Percentiles rank a stretch among this genome's conserved stretches.
phyloP scores from a whole-genome alignment of 129 eudicot genomes.

The Pseudognaphalium luteoalbum region DNA sequence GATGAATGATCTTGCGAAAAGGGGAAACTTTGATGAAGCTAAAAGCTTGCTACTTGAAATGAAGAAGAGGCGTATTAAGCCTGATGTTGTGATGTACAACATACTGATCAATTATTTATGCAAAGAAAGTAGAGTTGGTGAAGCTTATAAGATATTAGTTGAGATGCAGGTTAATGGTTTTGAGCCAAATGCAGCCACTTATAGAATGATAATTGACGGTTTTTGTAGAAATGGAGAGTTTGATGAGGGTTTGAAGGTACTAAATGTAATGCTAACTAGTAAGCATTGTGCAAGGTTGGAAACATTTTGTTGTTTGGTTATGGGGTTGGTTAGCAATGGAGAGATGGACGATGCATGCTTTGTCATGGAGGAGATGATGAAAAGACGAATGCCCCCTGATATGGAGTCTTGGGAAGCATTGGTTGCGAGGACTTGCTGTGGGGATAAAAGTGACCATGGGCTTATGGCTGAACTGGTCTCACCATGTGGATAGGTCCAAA shows the following conservation, averaged over 20 bases:
- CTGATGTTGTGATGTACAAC: conserved; percentile 78
- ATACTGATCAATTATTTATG: conserved; percentile 61
- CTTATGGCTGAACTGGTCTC: conserved; percentile 38
- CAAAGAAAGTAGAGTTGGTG: conserved; percentile 51
- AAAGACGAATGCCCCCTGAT: conserved; percentile 52
- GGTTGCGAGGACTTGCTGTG: conserved; percentile 38
- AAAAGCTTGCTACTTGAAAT: conserved; percentile 60
- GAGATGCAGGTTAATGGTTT: conserved; percentile 75
- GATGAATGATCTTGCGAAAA: conserved; percentile 67
- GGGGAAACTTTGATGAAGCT: conserved; percentile 75
- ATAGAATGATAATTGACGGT: conserved; percentile 83
- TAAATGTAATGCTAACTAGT: conserved; percentile 66
- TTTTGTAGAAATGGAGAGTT: conserved; percentile 63
- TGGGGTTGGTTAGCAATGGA: conserved; percentile 57
- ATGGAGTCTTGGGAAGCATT: conserved; percentile 41
- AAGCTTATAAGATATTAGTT: conserved; percentile 73
- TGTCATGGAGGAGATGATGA: conserved; percentile 81
- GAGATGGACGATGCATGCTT: conserved; percentile 63
- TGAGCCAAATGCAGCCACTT: conserved; percentile 81
- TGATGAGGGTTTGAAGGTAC: conserved; percentile 64
- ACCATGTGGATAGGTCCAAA: conserved; percentile 12
- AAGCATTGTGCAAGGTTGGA: conserved; percentile 73
- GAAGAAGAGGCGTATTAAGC: conserved; percentile 71
- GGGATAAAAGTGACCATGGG: conserved; percentile 12
- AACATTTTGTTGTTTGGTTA: conserved; percentile 60